Evolutionary conservation across 2,329 filamentous ascomycete genomes (phyloP), one percentile per base, ranked within the genome.

Genomic region (Aureobasidium pullulans): DNA sequence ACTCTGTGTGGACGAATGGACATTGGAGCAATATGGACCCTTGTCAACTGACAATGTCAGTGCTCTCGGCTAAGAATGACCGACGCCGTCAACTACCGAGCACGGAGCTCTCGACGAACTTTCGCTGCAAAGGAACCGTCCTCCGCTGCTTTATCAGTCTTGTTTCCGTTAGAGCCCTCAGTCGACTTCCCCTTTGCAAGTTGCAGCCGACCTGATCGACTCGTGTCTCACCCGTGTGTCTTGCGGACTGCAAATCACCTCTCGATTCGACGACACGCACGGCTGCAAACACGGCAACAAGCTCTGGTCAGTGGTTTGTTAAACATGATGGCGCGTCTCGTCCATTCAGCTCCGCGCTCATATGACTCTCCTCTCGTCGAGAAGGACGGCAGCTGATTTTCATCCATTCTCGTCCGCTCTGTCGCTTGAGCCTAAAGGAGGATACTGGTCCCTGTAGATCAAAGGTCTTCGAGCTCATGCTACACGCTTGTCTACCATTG

Each of bases 41-140:
- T 54, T 29, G 50, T 32, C 37, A 32, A 28, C 13, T 34, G 23
- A 42, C 29, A 1, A 6, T 52, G 49, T 42, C 37, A 34, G 39
- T 28, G 37, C 37, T 19, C 39, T 54, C 50, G 50, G 50, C 39
- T 54, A 54, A 44, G 37, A 36, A n/a, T 36, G 50, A 54, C 50
- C 50, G 50, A 43, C 16, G 39, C 37, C 50, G 29, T 16, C n/a
- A 36, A 34, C 50, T 54, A 34, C 50, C 50, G 50, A 54, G 50
- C 50, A 54, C 50, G 37, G 50, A 15, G 29, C 50, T 43, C 37
- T 43, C 34, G 32, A 32, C 13, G 50, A 54, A 54, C 50, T 40
- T 43, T 44, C 8, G 10, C 15, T 19, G 5, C 49, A n/a, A 9
- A 36, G 13, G 16, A n/a, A 29, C 29, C 37, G 50, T 23, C 50